A percentile compares a stretch with the other conserved stretches of the same genome.
Conservation (phyloP, 345 rosid genomes). For the Microcos paniculata region DNA sequence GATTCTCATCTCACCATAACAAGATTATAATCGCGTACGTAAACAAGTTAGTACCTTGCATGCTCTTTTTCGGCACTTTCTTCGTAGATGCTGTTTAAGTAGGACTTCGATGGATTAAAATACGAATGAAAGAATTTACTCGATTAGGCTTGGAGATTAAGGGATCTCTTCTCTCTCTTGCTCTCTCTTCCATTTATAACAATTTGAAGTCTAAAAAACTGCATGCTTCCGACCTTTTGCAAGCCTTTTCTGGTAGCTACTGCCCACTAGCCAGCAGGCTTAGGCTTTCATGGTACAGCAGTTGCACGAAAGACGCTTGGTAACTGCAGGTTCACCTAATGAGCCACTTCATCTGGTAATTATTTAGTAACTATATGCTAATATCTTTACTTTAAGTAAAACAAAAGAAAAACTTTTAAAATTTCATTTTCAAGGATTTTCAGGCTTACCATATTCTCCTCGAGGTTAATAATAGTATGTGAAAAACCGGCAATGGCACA, state of each 20-base stretch:
- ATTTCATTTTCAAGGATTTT: not conserved
- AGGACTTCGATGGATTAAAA: no score
- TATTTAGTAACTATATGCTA: not conserved
- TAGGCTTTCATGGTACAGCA: not conserved
- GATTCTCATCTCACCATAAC: not conserved
- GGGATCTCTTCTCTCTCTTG: no score
- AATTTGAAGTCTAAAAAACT: no score
- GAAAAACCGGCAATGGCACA: not conserved
- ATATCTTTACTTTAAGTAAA: no score
- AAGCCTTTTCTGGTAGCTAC: not conserved
- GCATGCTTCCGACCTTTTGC: not conserved
- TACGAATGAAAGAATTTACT: no score
- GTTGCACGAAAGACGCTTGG: constrained; percentile 1
- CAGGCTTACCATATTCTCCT: not conserved
- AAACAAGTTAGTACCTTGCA: no score
- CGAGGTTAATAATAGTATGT: not conserved
- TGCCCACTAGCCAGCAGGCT: no score
- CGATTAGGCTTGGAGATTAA: no score
- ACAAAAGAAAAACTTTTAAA: no score
- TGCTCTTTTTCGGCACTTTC: no score
- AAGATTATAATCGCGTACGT: not conserved
- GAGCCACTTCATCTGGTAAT: not conserved
- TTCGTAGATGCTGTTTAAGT: no score
- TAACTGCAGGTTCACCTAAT: not conserved
- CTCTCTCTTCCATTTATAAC: no score